Base-by-base conservation (phyloP, 2,329 filamentous ascomycete genomes). In the Fusarium sororula region DNA sequence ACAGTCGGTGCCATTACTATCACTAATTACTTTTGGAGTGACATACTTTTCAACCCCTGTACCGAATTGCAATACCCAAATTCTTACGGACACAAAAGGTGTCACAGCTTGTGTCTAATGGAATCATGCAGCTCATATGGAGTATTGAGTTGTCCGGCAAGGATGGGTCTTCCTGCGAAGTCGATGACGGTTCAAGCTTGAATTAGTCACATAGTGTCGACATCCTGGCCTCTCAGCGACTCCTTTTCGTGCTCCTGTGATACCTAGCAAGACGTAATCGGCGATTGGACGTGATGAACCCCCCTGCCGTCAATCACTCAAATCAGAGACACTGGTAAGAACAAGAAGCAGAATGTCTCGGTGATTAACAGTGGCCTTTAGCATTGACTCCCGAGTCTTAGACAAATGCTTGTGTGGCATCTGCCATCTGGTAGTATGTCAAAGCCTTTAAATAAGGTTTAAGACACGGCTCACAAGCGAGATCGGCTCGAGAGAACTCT, bases 101-200 rank as follows among this genome's bases (percentile, higher is more conserved):
- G 56, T 48, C 59, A 70, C 50, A 60, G 35, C 42, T 58, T 51
- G 47, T 38, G 50, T 59, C 55, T 58, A 56, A 61, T 54, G 37
- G 30, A 57, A 72, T 57, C 38, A n/a, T 44, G 37, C 35, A 28
- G 39, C 56, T 56, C 53, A 55, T 42, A 22, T 54, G 32, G 32
- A 35, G 32, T 35, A 35, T 35, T 56, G 56, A 42, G 30, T 28
- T 42, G 38, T 14, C 37, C 32, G 41, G 50, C 59, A 32, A 66
- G 65, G 59, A 64, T 61, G 39, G 50, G 47, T 67, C 61, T 55
- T 58, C 58, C 44, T 67, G 44, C 63, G 42, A 62, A 48, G 58
- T 69, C 28, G 54, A 56, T 45, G 47, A 47, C 57, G 50, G 38
- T 59, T 51, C 42, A 39, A 57, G 59, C 42, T 58, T 58, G 41